Evolutionary conservation across 495 filamentous ascomycete genomes (phyloP), one percentile per base, ranked within the genome.

Genomic region (Astrothelium subdiscretum): DNA sequence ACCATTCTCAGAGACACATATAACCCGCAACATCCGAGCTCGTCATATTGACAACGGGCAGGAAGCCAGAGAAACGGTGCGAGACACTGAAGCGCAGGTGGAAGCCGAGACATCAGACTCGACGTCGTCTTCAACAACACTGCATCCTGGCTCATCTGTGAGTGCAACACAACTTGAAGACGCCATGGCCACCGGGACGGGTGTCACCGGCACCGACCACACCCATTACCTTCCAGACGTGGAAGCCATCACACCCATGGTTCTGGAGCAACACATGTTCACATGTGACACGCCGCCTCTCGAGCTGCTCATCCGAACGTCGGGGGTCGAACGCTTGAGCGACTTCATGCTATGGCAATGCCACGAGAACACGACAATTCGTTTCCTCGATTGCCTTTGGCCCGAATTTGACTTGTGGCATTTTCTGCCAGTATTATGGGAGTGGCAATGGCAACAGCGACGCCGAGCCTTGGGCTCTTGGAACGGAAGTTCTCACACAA

Each of bases 321-420:
- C 89, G 58, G 94, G 90, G 31, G 94, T 98, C 12, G 87, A 91
- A 69, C 81, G 94, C 24, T 74, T 98, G 62, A 95, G 90, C 68
- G 94, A 98, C 69, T 98, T 97, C 69, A 91, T 98, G 91, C 84
- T 98, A 59, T 98, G 94, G 94, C 94, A 98, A 74, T 92, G 88
- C 68, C 91, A 97, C 67, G 80, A 95, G 68, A 79, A 92, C 48
- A 97, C 94, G 0, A 87, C 96, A 60, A 87, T 97, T 60, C 89
- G 90, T 42, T 98, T 97, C 74, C 72, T 96, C 43, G 83, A 96
- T 62, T 92, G 90, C 61, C 75, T 97, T 48, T 98, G 94, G 94
- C 94, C 94, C 3, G 91, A 97, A 66, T 96, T 98, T 66, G 91
- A 95, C 69, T 78, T 98, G 12, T 95, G 91, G 92, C 79, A 90